Base-by-base conservation (phyloP, 1,139 yeast species). In the Eremothecium sinecaudum region DNA sequence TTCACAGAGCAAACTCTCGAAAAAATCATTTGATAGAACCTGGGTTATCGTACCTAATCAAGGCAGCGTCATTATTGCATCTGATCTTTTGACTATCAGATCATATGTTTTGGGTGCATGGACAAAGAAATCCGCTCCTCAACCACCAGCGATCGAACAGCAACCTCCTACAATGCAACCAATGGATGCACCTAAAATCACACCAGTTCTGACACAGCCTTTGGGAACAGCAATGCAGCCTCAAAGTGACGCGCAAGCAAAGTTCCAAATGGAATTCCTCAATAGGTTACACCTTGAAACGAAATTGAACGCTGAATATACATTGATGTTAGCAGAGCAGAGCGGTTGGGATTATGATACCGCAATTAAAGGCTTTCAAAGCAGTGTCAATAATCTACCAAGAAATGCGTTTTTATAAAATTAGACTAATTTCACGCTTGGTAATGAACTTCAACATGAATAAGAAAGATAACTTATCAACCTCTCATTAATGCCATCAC, bases 21-120 rank as follows among this genome's bases (percentile, higher is more conserved):
- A 66, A 43, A 79, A 90, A 53, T 73, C 90, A n/a, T 90, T 90
- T 58, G 97, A 90, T 57, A 70, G 98, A 52, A 69, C 79, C 0
- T 77, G 90, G 56, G 66, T 83, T n/a, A 73, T 84, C 19, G 74
- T 82, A 4, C 92, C 90, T 1, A 73, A 77, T 12, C 67, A 69
- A 43, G 84, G 83, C 4, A 63, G 73, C 28, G 75, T 83, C 67
- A 66, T 87, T 14, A 76, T 90, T 21, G 95, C 94, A 10, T 79
- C 93, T 32, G 98, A 90, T 58, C 59, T 81, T 51, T 64, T 87
- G 36, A 67, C 76, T 5, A 61, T 90, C 2, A 71, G 95, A 43
- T 71, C 79, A 3, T 72, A 63, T 43, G 67, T 79, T 1, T 77
- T 73, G 4, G 54, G 71, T 18, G 75, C 86, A 0, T 82, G 86